Evolutionary conservation across 768 basidiomycete genomes (phyloP), one percentile per base, ranked within the genome.

Genomic region (Postia placenta): DNA sequence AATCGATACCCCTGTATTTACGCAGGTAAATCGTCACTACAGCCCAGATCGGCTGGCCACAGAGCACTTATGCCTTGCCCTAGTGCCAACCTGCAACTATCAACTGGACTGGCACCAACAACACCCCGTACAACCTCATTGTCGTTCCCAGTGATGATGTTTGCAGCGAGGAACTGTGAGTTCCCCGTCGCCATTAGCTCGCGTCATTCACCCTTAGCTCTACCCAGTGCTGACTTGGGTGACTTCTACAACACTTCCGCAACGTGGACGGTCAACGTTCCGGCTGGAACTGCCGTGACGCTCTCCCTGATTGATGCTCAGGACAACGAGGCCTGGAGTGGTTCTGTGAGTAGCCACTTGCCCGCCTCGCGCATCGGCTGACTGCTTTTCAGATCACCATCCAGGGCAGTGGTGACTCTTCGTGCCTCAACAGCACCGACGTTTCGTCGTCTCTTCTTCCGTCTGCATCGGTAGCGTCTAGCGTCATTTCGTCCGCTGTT

Each of bases 281-380:
- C 75, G 27, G 69, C 74, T 11, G 80, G 80, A 30, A 71, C 70
- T 19, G 52, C 68, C 24, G 69, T 83, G 33, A 61, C 70, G 53
- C 53, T 88, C 26, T 82, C 74, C 14, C 52, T 87, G 15, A 63
- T 74, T 51, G 85, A 87, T 59, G 57, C 65, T 1, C 47, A 57
- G 27, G 77, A 69, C 24, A 60, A 81, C 2, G 85, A 88, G 56
- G 85, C 76, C 2, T 91, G 87, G 87, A 80, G 78, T 55, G 71
- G 68, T 28, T 57, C 55, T 11, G 87, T 87, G 52, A 60, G 80
- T 72, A 15, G 52, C 39, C 14, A 47, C 23, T 19, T 23, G 27
- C 42, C 25, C n/a, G 28, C 15, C n/a, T 6, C 43, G 42, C 2
- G 26, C 22, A 25, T 9, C 33, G 14, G 24, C 22, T 37, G 30